These are phyloP conservation scores for Eucalyptus shirleyi DNA, from an alignment of 345 rosid species.

Conservation along the genomic window DNA sequence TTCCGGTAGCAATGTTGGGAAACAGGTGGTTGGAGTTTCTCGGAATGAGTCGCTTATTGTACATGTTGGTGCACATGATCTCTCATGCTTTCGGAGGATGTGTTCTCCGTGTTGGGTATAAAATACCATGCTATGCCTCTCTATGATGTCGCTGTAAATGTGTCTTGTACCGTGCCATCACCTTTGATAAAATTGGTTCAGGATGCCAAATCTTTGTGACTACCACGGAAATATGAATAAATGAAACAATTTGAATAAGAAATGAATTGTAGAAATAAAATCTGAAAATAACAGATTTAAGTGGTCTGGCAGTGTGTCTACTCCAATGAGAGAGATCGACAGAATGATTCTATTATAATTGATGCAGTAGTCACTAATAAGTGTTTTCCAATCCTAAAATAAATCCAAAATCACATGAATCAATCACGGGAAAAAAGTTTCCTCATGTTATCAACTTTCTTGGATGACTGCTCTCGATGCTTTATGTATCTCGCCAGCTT, in stretches of 20 bases:
- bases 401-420: neutral
- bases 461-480: neutral
- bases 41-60: neutral
- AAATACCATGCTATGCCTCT: neutral
- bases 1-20: slow-evolving; percentile 11
- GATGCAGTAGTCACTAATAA: neutral
- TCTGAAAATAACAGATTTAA: neutral
- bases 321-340: neutral
- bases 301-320: neutral
- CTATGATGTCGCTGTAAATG: neutral
- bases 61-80: neutral
- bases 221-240: neutral
- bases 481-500: neutral
- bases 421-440: neutral
- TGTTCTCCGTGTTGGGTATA: neutral
- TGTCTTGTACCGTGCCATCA: neutral
- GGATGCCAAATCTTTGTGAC: neutral
- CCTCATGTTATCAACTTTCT: neutral
- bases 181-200: neutral
- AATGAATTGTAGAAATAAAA: neutral
- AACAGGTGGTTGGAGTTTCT: slow-evolving; percentile 8
- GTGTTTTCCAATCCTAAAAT: neutral
- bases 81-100: neutral
- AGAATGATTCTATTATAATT: too few species aligned
- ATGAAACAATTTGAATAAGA: neutral